Evolutionary conservation across 1,139 yeast species (phyloP).

Genomic region (Sugiyamaella grinbergsii): DNA sequence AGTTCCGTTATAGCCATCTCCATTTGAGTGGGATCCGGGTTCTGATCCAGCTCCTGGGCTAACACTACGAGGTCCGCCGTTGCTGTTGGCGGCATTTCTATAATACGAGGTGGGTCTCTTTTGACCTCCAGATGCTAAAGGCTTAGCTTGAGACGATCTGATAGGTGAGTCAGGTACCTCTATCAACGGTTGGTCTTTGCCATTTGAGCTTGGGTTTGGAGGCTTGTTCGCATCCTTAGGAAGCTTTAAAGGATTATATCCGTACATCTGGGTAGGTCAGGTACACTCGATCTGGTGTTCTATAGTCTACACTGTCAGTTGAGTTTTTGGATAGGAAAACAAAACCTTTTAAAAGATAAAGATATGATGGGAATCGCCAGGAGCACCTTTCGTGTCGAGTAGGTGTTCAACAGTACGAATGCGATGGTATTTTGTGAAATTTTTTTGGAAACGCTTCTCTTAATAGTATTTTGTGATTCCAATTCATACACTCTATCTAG

Average conservation of each 20-base stretch:
- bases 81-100: constrained; percentile 7
- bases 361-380: no score
- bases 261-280: constrained; percentile 4
- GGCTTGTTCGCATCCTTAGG: background rate
- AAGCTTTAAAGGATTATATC: constrained; percentile 3
- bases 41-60: background rate
- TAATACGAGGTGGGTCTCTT: constrained; percentile 28
- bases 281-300: no score
- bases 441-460: no score
- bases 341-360: no score
- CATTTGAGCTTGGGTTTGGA: background rate
- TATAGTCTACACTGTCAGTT: no score
- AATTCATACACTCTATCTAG: no score
- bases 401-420: no score
- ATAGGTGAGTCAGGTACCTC: constrained; percentile 30
- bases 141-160: constrained; percentile 1
- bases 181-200: constrained; percentile 17
- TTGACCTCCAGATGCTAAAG: constrained; percentile 18
- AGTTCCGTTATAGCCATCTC: constrained; percentile 4
- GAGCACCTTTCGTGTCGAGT: no score
- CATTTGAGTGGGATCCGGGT: constrained; percentile 2
- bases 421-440: no score
- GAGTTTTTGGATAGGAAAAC: no score
- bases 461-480: no score
- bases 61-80: constrained; percentile 1